These are phyloP conservation scores for Fusarium irregulare DNA, from an alignment of 2,329 filamentous ascomycete species.

Conservation along the genomic window DNA sequence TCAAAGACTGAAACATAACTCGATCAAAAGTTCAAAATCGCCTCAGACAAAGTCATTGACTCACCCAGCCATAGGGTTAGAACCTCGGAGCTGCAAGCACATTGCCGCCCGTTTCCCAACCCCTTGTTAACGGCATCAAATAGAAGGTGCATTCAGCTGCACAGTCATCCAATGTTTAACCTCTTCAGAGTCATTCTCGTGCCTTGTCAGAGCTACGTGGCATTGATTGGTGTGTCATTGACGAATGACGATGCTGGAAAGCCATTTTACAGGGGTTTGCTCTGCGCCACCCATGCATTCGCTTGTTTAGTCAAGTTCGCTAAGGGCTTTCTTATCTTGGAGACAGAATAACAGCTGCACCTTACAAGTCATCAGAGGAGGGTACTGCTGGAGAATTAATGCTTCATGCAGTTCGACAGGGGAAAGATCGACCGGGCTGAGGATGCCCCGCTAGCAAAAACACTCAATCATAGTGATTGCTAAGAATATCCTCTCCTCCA, in stretches of 20 bases:
- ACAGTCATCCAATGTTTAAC: constrained; percentile 21
- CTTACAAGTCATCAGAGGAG: rapidly evolving
- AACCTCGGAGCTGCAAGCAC: not conserved
- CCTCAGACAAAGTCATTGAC: constrained; percentile 19
- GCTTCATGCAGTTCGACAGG: constrained; percentile 15
- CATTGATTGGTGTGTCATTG: constrained; percentile 18
- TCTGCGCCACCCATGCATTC: constrained; percentile 15
- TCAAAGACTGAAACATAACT: constrained; percentile 10
- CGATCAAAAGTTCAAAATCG: constrained; percentile 3
- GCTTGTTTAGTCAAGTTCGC: constrained; percentile 23
- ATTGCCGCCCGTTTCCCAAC: constrained; percentile 13
- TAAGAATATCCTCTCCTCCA: constrained; percentile 36
- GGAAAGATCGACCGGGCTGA: constrained; percentile 34
- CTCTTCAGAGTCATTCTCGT: constrained; percentile 19
- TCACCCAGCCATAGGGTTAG: constrained; percentile 6
- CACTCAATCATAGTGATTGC: constrained; percentile 27
- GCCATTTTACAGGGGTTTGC: constrained; percentile 18
- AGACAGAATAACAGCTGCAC: constrained; percentile 9
- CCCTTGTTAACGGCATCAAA: constrained; percentile 4
- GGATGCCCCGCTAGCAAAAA: constrained; percentile 16
- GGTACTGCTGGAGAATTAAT: not conserved
- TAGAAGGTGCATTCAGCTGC: constrained; percentile 27
- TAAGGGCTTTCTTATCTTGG: not conserved
- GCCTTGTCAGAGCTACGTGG: constrained; percentile 1
- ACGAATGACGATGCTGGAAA: constrained; percentile 32